These are phyloP conservation scores for Podaxis sp. DNA, from an alignment of 768 basidiomycete genomes.

Conservation along the genomic window DNA sequence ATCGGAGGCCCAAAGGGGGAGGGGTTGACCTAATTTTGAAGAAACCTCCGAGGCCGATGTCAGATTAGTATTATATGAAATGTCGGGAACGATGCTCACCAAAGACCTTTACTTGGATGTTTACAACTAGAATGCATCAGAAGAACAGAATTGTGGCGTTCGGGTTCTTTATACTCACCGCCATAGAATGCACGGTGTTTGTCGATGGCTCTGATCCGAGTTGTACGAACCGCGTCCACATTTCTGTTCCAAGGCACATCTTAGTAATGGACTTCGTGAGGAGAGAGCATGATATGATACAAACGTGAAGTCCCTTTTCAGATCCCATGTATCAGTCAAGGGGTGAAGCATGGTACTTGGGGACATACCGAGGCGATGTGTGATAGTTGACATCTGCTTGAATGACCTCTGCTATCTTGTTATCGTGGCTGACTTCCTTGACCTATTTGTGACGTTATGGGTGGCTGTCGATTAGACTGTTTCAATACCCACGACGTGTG, in stretches of 20 bases:
- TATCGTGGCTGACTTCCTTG: constrained; percentile 79
- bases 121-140: constrained; percentile 44
- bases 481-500: constrained; percentile 60
- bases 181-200: constrained; percentile 69
- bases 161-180: constrained; percentile 41
- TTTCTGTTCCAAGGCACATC: constrained; percentile 42
- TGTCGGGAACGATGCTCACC: constrained; percentile 42
- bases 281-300: constrained; percentile 19
- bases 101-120: constrained; percentile 69
- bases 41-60: constrained; percentile 49
- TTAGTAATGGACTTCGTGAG: not conserved
- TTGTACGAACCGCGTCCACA: constrained; percentile 74
- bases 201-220: constrained; percentile 68
- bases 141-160: not conserved
- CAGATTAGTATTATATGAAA: not conserved
- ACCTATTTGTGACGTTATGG: constrained; percentile 41
- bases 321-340: not conserved
- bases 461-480: not conserved
- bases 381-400: constrained; percentile 83
- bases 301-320: constrained; percentile 71
- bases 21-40: constrained; percentile 65
- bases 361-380: constrained; percentile 62
- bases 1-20: constrained; percentile 20
- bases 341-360: not conserved
- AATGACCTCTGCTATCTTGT: constrained; percentile 66